Evolutionary conservation across 768 basidiomycete genomes (phyloP).

Genomic region (Scleroderma bovista): DNA sequence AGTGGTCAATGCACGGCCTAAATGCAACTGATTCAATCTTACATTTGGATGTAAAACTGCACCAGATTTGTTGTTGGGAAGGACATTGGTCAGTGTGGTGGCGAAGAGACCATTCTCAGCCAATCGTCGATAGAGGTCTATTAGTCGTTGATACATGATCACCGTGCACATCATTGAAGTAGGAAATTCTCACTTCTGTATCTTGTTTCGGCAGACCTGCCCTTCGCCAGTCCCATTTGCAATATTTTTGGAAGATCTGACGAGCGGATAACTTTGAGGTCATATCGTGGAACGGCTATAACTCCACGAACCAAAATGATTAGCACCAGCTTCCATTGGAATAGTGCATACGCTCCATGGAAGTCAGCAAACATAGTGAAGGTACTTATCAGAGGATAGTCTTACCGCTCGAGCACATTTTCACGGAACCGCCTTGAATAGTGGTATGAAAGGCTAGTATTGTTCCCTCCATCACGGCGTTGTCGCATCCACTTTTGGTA

Average conservation of each 20-base stretch:
- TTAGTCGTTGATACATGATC: not conserved
- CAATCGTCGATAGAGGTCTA: slow-evolving; percentile 55
- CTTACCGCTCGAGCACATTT: slow-evolving; percentile 46
- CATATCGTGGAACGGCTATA: not conserved
- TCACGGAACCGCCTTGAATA: slow-evolving; percentile 43
- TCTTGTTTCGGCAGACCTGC: slow-evolving; percentile 19
- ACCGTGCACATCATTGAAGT: slow-evolving; percentile 1
- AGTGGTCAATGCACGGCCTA: not conserved
- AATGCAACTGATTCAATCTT: slow-evolving; percentile 8
- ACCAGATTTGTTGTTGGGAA: slow-evolving; percentile 46
- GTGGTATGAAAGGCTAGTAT: slow-evolving; percentile 45
- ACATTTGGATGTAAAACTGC: slow-evolving; percentile 43
- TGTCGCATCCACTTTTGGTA: slow-evolving; percentile 40
- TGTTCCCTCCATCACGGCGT: slow-evolving; percentile 8
- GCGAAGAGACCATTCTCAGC: slow-evolving; percentile 48
- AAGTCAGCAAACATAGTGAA: not conserved
- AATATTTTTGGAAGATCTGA: slow-evolving; percentile 41
- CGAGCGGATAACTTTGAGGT: not conserved
- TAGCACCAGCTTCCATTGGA: slow-evolving; percentile 45
- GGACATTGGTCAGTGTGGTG: slow-evolving; percentile 55
- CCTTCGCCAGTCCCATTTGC: slow-evolving; percentile 31
- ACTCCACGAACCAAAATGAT: slow-evolving; percentile 41
- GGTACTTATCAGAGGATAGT: not conserved
- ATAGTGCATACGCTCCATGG: slow-evolving; percentile 46
- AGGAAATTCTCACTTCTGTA: slow-evolving; percentile 20